Evolutionary conservation across 202 grass and related monocot genomes (phyloP).

Genomic region (Zoysia matrella): DNA sequence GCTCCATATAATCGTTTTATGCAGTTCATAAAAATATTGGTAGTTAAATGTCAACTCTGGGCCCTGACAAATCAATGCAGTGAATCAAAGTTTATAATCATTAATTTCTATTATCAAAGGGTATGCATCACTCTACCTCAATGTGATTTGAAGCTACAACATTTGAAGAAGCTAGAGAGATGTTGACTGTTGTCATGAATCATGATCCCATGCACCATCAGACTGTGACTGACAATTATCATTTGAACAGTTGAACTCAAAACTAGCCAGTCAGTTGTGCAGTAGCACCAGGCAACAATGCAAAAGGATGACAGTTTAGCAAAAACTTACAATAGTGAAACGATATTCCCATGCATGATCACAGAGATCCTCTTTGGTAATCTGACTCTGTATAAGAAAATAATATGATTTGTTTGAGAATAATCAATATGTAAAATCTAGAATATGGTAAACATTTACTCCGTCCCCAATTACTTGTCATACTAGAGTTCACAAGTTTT

Average conservation of each 20-base stretch:
- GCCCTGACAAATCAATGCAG: slow-evolving; percentile 19
- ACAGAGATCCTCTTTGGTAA: slow-evolving; percentile 84
- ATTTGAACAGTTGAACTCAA: slow-evolving; percentile 45
- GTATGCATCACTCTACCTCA: slow-evolving; percentile 51
- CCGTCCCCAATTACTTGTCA: too few species aligned
- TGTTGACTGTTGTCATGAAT: slow-evolving; percentile 54
- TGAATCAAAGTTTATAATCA: slow-evolving; percentile 40
- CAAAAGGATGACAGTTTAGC: slow-evolving; percentile 13
- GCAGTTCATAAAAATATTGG: background rate
- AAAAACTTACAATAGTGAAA: slow-evolving; percentile 70
- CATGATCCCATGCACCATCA: slow-evolving; percentile 62
- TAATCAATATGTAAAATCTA: slow-evolving; percentile 2
- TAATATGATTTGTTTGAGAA: slow-evolving; percentile 20
- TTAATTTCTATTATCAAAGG: slow-evolving; percentile 51
- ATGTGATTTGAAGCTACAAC: slow-evolving; percentile 45
- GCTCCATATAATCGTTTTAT: background rate
- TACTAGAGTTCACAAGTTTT: too few species aligned
- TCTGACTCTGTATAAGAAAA: slow-evolving; percentile 64
- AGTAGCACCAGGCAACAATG: slow-evolving; percentile 45
- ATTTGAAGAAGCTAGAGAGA: slow-evolving; percentile 58
- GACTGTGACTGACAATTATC: slow-evolving; percentile 44
- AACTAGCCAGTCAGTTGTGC: slow-evolving; percentile 49
- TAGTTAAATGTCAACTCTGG: slow-evolving; percentile 10
- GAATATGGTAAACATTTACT: slow-evolving; percentile 29
- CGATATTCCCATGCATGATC: slow-evolving; percentile 87